Evolutionary conservation across 1,284 basidiomycete genomes (phyloP), one percentile per base, ranked within the genome.

Genomic region (Austroboletus rostrupii): DNA sequence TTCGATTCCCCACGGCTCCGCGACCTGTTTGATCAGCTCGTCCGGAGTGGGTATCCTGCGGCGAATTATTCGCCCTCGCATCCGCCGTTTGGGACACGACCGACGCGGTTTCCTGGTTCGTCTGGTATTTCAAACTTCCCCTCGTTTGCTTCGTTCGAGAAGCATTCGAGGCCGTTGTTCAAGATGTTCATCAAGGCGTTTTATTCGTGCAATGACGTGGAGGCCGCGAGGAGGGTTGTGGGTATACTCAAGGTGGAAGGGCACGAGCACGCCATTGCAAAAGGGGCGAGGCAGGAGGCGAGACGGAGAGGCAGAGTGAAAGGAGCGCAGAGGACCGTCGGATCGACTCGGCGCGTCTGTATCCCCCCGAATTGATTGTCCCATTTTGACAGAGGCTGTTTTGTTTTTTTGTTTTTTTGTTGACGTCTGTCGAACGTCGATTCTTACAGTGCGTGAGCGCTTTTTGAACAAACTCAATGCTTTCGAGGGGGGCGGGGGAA

Each of bases 121-220:
- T 52, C 76, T 13, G 53, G 61, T 26, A 53, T 76, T 32, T 68
- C 73, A 9, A 60, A 63, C 37, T 51, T 76, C 16, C 49, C 69
- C 16, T 47, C 68, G 23, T 63, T 65, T 41, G 66, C 83, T 44
- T 78, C 73, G 7, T 84, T 81, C 51, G 62, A 68, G 49, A 73
- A 70, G 49, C 85, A 89, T 60, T 73, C 78, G 17, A 68, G 71
- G 52, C 85, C 86, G 28, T 54, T 87, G 64, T 85, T 83, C 67
- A 84, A 75, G 68, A 80, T 81, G 80, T 85, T 88, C 62, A 75
- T 85, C 60, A 82, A 77, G 61, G 80, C 78, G 31, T 75, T 88
- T 50, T 75, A 78, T 66, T 46, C 70, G 44, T 69, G 79, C 48
- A 72, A 73, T 23, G 85, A 89, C 60, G 57, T 62, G 13, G 62